Conservation (phyloP, 23 red algal genomes). For the Gracilaria domingensis region DNA sequence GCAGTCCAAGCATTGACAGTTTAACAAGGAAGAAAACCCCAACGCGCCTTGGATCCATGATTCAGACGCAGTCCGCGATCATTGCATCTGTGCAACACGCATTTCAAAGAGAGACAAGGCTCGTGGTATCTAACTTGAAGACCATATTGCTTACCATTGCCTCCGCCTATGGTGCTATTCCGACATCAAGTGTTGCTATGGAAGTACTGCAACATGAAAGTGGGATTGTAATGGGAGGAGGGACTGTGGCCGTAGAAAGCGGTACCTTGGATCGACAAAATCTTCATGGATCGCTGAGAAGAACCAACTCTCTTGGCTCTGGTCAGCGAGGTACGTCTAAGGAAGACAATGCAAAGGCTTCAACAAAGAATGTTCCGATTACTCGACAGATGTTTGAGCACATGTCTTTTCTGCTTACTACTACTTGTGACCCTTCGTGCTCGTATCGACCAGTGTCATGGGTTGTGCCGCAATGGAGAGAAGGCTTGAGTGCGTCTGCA, state of each 20-base stretch:
- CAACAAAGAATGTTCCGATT: constrained; percentile 44
- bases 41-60: constrained; percentile 34
- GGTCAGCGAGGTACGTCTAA: background rate
- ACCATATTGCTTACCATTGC: constrained; percentile 55
- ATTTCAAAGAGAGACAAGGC: constrained; percentile 61
- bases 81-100: constrained; percentile 72
- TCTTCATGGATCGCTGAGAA: constrained; percentile 3
- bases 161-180: constrained; percentile 39
- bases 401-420: constrained; percentile 71
- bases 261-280: constrained; percentile 61
- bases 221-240: constrained; percentile 59
- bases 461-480: constrained; percentile 68
- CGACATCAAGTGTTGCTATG: constrained; percentile 3
- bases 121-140: constrained; percentile 62
- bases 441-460: constrained; percentile 51
- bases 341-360: constrained; percentile 50
- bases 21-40: constrained; percentile 63
- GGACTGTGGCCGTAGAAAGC: constrained; percentile 56
- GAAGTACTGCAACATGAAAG: constrained; percentile 21
- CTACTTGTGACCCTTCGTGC: constrained; percentile 39
- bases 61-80: constrained; percentile 60
- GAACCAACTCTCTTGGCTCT: constrained; percentile 14
- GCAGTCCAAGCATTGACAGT: constrained; percentile 28
- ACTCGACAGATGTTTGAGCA: constrained; percentile 69
- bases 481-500: background rate